Evolutionary conservation across 2,329 filamentous ascomycete species (phyloP).

Genomic region (Cordyceps pruinosa): DNA sequence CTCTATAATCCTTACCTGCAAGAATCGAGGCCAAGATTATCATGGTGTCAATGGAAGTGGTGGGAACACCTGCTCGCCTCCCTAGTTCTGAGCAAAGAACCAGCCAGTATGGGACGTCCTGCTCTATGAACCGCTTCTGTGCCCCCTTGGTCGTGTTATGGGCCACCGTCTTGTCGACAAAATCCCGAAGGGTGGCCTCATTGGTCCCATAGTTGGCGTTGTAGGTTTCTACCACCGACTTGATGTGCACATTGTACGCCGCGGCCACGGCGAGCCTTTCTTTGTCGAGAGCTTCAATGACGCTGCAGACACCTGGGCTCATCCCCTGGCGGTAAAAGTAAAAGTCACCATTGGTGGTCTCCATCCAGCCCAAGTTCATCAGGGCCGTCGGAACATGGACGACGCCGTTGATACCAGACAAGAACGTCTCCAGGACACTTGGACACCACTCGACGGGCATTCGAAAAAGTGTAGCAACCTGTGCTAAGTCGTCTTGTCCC

Average conservation of each 20-base stretch:
- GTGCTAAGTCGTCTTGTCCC: background rate
- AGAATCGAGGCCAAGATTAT: constrained; percentile 13
- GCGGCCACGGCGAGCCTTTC: constrained; percentile 10
- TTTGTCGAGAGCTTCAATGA: constrained; percentile 10
- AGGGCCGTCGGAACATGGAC: constrained; percentile 14
- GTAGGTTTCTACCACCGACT: background rate
- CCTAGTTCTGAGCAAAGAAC: constrained; percentile 10
- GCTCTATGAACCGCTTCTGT: constrained; percentile 6
- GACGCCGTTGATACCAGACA: constrained; percentile 13
- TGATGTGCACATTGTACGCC: background rate
- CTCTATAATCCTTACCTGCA: constrained; percentile 1
- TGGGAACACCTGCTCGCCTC: background rate
- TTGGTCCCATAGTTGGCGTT: constrained; percentile 8
- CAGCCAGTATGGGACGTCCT: constrained; percentile 10
- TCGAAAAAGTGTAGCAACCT: background rate
- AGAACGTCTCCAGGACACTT: constrained; percentile 12
- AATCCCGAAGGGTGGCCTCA: constrained; percentile 5
- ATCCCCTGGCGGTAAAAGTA: constrained; percentile 16
- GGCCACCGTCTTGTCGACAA: constrained; percentile 9
- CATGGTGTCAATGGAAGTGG: constrained; percentile 11
- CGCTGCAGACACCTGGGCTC: constrained; percentile 13
- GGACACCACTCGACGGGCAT: constrained; percentile 13
- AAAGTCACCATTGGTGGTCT: constrained; percentile 15
- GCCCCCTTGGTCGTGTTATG: constrained; percentile 14
- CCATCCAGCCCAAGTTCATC: constrained; percentile 15